These are phyloP conservation scores for Arabidopsis lyrata DNA, from an alignment of 441 rosid genomes.

Conservation along the genomic window DNA sequence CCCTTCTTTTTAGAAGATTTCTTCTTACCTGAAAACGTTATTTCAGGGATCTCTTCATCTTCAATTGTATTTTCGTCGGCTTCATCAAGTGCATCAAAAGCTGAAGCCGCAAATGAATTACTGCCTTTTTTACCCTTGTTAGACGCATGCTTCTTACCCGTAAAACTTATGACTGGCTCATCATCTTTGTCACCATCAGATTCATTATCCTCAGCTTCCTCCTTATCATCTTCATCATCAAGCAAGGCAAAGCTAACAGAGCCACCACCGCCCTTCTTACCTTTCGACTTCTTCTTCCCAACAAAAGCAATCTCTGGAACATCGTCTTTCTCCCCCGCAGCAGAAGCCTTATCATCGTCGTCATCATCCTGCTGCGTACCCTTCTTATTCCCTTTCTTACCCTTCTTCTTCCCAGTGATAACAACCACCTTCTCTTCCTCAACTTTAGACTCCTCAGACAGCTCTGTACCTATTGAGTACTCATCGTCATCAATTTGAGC, in stretches of 20 bases:
- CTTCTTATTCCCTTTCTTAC: slow-evolving; percentile 64
- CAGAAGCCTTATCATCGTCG: slow-evolving; percentile 45
- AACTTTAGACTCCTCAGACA: slow-evolving; percentile 60
- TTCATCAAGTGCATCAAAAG: slow-evolving; percentile 65
- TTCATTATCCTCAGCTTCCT: slow-evolving; percentile 45
- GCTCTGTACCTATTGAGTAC: slow-evolving; percentile 66
- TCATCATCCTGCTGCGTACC: slow-evolving; percentile 48
- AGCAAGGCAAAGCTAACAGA: slow-evolving; percentile 67
- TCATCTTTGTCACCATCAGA: slow-evolving; percentile 56
- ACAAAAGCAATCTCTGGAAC: slow-evolving; percentile 49
- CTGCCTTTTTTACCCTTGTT: slow-evolving; percentile 52
- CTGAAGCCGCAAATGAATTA: slow-evolving; percentile 55
- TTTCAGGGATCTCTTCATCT: slow-evolving; percentile 50
- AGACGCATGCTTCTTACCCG: slow-evolving; percentile 64
- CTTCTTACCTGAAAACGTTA: slow-evolving; percentile 74
- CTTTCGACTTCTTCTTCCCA: slow-evolving; percentile 72
- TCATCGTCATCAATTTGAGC: slow-evolving; percentile 83
- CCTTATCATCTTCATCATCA: slow-evolving; percentile 55
- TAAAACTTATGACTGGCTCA: slow-evolving; percentile 48
- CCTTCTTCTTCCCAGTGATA: slow-evolving; percentile 67
- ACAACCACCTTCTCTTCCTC: slow-evolving; percentile 54
- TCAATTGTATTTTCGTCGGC: slow-evolving; percentile 46
- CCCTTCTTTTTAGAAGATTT: slow-evolving; percentile 81
- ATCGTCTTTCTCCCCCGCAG: slow-evolving; percentile 48
- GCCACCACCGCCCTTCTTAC: slow-evolving; percentile 59